Evolutionary conservation across 495 filamentous ascomycete species (phyloP), one percentile per base, ranked within the genome.

Genomic region (Aspergillus mulundensis): DNA sequence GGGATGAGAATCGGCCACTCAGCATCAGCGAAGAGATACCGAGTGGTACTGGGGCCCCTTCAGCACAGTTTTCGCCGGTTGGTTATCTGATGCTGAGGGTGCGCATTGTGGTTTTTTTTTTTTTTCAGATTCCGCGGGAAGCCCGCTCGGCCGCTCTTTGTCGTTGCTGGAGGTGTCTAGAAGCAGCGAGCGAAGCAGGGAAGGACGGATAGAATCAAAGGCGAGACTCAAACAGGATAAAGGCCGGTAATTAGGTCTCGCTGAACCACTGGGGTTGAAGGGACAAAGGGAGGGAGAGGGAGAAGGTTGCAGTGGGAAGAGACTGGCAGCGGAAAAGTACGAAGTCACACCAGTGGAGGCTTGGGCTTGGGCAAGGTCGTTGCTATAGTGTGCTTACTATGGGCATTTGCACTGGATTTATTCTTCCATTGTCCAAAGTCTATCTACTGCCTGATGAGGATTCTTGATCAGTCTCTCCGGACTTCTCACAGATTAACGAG

Each of bases 281-380:
- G 21, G 19, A 56, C 43, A 47, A 23, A n/a, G 47, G 21, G 47
- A 36, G 25, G 53, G 44, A 56, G 39, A 58, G 45, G 25, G 19
- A 57, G 53, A 57, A 41, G 54, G 56, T 20, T 52, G 48, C 45
- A 53, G 19, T 23, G 47, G 52, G 50, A 36, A 57, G 43, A 58
- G 46, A 59, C 7, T 24, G 45, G 51, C 38, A 24, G 28, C 39
- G 34, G 57, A 55, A 61, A 56, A 61, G 54, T 55, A 58, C 45
- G 11, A 39, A 54, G 53, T 49, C 53, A 19, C 53, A 54, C 52
- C 52, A 46, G 42, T 44, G 30, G 32, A 38, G 19, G 46, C 46
- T 49, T 46, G 24, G 30, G 16, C 28, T 28, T 47, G 14, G 40
- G 21, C 23, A n/a, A 47, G 44, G 44, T 30, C 2, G 21, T 28